Conservation (phyloP, 2,329 filamentous ascomycete genomes). For the Chaetomium olivaceum region DNA sequence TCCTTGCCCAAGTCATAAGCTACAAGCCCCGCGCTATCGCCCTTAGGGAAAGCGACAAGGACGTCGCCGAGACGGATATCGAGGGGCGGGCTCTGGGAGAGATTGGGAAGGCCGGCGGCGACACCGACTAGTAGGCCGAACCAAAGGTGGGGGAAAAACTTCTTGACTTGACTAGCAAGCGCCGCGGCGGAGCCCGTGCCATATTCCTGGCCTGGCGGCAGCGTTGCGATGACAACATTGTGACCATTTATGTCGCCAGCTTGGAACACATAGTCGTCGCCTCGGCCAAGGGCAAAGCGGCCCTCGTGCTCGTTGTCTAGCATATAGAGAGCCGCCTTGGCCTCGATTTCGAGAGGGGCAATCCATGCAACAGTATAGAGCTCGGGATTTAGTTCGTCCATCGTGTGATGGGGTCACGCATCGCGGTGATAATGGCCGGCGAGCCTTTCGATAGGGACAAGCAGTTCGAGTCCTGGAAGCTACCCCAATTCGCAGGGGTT, state of each 20-base stretch:
- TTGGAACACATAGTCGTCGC: background rate
- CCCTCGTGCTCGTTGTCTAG: background rate
- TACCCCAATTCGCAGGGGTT: too few relatives aligned
- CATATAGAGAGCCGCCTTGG: background rate
- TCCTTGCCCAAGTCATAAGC: slow-evolving; percentile 5
- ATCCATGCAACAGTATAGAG: background rate
- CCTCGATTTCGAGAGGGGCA: background rate
- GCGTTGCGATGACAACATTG: background rate
- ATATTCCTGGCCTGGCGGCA: background rate
- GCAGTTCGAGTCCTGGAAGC: too few relatives aligned
- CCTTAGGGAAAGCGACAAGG: background rate
- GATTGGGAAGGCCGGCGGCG: background rate
- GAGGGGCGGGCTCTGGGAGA: background rate
- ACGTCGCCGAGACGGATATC: background rate
- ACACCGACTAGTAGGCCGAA: background rate
- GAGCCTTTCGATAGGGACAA: too few relatives aligned
- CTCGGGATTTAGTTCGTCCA: background rate
- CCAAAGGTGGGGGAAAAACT: background rate
- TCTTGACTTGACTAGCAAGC: background rate
- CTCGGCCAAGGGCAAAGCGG: background rate
- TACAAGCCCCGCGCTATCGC: background rate
- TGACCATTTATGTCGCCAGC: background rate
- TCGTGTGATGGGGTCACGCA: too few relatives aligned
- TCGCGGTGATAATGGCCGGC: too few relatives aligned
- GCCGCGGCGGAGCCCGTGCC: background rate